Base-by-base conservation (phyloP, 257 asterid genomes). In the Scutellaria barbata region DNA sequence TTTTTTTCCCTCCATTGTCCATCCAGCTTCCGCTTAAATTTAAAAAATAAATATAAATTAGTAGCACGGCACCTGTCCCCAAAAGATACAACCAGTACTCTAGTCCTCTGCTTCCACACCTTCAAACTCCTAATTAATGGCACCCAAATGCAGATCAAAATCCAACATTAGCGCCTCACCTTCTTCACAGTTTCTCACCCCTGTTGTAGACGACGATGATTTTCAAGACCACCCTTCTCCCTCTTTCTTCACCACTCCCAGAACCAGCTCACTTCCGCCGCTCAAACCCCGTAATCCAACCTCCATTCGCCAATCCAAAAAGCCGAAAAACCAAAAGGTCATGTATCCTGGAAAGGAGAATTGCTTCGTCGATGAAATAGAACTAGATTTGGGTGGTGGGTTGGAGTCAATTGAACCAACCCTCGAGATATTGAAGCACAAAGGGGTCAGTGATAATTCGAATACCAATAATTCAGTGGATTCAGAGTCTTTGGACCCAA, bases 321-420 rank as follows among this genome's bases (percentile, higher is more conserved):
- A 73, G 79, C 82, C 72, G 35, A 81, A 71, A 55, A 75, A 50
- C 22, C 79, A 50, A 48, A 63, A 66, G 59, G 10, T 22, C 46
- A 7, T 25, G 35, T 66, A 33, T 13, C 62, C 63, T 0, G 88
- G 88, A 7, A 88, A 85, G 77, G 93, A 88, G 63, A 85, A 86
- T 63, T 11, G 72, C 22, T 37, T 56, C 16, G 74, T 79, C 25
- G 56, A 45, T 17, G 81, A 76, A 37, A 46, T 68, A 5, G 85
- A 78, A 45, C 17, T 74, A 2, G 85, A 76, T 74, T 74, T 76
- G 69, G 79, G 74, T 42, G 57, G 76, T 62, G 91, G 96, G 46
- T 75, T 87, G 83, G 92, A 87, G 66, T 82, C 83, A 20, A 82
- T 86, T 46, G 87, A 84, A 50, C 87, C 91, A 14, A 79, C 87